Conservation (phyloP, 2,329 filamentous ascomycete genomes). For the Fusarium beomiforme region DNA sequence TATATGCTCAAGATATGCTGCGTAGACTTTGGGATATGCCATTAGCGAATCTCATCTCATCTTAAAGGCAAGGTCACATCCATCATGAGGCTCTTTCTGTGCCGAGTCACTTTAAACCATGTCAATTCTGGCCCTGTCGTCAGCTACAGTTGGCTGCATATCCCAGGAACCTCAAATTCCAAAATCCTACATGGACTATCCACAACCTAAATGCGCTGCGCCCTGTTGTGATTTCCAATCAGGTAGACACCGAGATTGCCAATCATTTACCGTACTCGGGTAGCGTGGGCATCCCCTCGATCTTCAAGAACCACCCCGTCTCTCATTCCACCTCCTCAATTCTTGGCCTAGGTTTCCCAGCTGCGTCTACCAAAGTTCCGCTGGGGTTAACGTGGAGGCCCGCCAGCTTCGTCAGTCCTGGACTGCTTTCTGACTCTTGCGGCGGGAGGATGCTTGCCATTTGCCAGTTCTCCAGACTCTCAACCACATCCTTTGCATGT, state of each 20-base stretch:
- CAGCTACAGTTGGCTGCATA: neutral
- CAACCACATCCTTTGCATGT: slow-evolving; percentile 73
- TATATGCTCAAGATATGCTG: neutral
- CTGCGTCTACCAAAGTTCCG: slow-evolving; percentile 36
- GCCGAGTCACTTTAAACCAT: neutral
- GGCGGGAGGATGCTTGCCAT: slow-evolving; percentile 60
- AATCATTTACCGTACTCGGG: slow-evolving; percentile 31
- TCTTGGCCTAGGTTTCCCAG: slow-evolving; percentile 50
- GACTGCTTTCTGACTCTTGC: slow-evolving; percentile 33
- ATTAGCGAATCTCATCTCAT: neutral
- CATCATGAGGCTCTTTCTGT: slow-evolving; percentile 3
- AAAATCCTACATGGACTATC: slow-evolving; percentile 22
- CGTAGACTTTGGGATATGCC: neutral
- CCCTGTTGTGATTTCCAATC: slow-evolving; percentile 33
- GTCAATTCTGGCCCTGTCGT: neutral
- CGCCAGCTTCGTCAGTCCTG: slow-evolving; percentile 48
- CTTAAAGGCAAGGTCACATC: slow-evolving; percentile 5
- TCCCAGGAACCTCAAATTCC: slow-evolving; percentile 6
- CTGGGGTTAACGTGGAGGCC: slow-evolving; percentile 51
- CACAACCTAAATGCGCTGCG: slow-evolving; percentile 16
- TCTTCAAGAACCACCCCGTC: slow-evolving; percentile 21
- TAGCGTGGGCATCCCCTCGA: slow-evolving; percentile 22
- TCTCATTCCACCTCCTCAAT: slow-evolving; percentile 71
- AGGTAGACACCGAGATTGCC: slow-evolving; percentile 39
- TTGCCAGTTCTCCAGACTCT: slow-evolving; percentile 72